Conservation (phyloP, 2,329 filamentous ascomycete species). For the Dothiorella sarmentorum region DNA sequence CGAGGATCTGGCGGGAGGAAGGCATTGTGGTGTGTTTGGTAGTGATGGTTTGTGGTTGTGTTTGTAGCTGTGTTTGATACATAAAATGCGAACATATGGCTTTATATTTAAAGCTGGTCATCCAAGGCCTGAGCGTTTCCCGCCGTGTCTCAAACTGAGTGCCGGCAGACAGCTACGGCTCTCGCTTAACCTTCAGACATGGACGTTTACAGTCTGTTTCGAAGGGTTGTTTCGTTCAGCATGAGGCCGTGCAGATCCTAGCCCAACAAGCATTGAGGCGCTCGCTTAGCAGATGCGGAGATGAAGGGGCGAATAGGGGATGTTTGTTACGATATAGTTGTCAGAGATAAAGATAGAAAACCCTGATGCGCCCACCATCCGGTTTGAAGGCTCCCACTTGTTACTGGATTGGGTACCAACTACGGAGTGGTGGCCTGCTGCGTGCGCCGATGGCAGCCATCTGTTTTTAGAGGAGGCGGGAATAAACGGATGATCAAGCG, state of each 20-base stretch:
- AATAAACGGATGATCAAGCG: no score
- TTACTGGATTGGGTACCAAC: no score
- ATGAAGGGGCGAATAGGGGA: neutral
- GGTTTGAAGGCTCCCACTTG: no score
- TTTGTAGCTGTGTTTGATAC: neutral
- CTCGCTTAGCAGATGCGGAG: neutral
- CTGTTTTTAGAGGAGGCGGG: no score
- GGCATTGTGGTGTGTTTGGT: constrained; percentile 18
- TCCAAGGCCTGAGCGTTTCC: neutral
- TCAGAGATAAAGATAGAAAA: no score
- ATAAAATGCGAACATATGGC: neutral
- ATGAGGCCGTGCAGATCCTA: neutral
- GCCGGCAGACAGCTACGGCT: neutral
- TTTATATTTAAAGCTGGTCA: neutral
- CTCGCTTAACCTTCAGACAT: neutral
- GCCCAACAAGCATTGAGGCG: constrained; percentile 8
- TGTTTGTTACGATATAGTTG: no score
- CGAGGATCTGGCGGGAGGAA: constrained; percentile 21
- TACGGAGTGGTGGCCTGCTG: no score
- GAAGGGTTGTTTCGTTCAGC: neutral
- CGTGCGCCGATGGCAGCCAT: no score
- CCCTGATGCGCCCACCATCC: no score
- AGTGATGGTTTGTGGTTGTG: neutral
- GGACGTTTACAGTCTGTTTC: neutral
- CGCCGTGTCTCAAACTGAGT: neutral